These are phyloP conservation scores for Rubroshorea leprosula DNA, from an alignment of 345 rosid species.

Conservation along the genomic window DNA sequence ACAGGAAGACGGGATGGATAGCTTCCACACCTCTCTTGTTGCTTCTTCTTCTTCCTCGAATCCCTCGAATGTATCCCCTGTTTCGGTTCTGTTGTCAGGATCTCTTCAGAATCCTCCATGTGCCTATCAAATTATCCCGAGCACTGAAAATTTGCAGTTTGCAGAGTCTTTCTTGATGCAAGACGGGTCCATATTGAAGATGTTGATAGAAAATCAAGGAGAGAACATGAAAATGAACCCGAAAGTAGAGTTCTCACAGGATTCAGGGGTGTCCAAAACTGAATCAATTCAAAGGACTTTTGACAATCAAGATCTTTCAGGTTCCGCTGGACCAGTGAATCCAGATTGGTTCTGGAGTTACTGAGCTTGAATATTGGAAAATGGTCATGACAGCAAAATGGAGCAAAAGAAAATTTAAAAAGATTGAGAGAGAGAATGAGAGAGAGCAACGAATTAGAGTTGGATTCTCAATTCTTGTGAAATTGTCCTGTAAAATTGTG, in stretches of 20 bases:
- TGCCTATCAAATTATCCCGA: slow-evolving; percentile 24
- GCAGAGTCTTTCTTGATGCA: slow-evolving; percentile 39
- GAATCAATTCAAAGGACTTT: slow-evolving; percentile 23
- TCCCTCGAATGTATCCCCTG: slow-evolving; percentile 25
- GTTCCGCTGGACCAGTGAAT: slow-evolving; percentile 30
- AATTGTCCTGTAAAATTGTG: not conserved
- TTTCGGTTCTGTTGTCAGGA: slow-evolving; percentile 18
- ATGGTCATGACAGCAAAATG: not conserved
- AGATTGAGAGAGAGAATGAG: no score
- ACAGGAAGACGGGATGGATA: slow-evolving; percentile 26
- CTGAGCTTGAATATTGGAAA: slow-evolving; percentile 15
- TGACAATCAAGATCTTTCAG: slow-evolving; percentile 27
- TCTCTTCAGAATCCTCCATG: slow-evolving; percentile 21
- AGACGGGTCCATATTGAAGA: slow-evolving; percentile 48
- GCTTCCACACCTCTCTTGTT: slow-evolving; percentile 20
- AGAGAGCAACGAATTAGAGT: not conserved
- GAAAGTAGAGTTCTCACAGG: slow-evolving; percentile 26
- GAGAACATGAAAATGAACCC: slow-evolving; percentile 12
- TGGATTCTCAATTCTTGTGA: not conserved
- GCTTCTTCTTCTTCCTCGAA: slow-evolving; percentile 29
- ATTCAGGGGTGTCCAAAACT: slow-evolving; percentile 25
- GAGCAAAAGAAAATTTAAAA: not conserved
- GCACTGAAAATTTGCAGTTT: slow-evolving; percentile 29
- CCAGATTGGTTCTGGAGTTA: slow-evolving; percentile 48
- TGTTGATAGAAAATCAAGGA: slow-evolving; percentile 39